These are phyloP conservation scores for Tetrahymena elliotti DNA, from an alignment of 73 alveolate species.

Conservation along the genomic window DNA sequence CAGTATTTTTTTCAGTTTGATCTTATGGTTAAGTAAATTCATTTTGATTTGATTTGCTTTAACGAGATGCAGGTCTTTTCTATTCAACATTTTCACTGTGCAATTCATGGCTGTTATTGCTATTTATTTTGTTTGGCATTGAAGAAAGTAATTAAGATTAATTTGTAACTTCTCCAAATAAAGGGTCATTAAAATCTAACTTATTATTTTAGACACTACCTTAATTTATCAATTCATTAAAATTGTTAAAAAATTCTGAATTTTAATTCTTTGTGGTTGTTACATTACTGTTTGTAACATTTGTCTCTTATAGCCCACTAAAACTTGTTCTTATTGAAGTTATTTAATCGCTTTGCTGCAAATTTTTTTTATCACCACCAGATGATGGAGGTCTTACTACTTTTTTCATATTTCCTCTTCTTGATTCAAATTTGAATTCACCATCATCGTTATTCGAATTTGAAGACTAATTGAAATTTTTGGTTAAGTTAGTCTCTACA, in stretches of 20 bases:
- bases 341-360: not conserved
- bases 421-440: not conserved
- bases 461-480: not conserved
- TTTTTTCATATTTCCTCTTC: not conserved
- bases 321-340: not conserved
- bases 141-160: not conserved
- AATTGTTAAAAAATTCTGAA: not conserved
- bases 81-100: not conserved
- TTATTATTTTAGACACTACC: not conserved
- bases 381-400: not conserved
- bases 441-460: not conserved
- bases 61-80: not conserved
- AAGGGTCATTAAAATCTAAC: not conserved
- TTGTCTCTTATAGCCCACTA: not conserved
- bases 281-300: not conserved
- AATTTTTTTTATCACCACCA: not conserved
- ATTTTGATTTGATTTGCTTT: not conserved
- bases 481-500: not conserved
- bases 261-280: not conserved
- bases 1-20: not conserved
- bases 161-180: not conserved
- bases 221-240: not conserved
- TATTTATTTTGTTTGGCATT: not conserved
- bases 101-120: not conserved
- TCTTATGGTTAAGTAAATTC: not conserved